Base-by-base conservation (phyloP, 768 basidiomycete genomes). In the Phaeotremella skinneri region DNA sequence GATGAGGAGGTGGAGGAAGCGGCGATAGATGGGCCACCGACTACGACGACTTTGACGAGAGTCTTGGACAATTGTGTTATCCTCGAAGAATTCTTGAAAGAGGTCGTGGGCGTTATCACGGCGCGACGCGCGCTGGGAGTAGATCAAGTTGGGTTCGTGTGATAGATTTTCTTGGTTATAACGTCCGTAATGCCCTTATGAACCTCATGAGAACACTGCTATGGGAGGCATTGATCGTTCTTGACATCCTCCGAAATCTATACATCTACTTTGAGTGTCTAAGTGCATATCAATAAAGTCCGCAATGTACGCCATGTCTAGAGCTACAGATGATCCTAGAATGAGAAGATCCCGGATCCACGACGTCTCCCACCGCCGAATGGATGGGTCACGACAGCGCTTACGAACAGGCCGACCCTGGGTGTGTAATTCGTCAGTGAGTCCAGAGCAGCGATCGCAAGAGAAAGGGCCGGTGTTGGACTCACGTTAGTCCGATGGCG, bases 1-100 rank as follows among this genome's bases (percentile, higher is more conserved):
- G n/a, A n/a, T 39, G 43, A 21, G 6, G 49, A 54, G 27, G 52
- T 43, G 14, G 52, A 48, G 31, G 49, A 55, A 27, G 77, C 81
- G 49, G 72, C 77, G 39, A 72, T 73, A 55, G 58, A 65, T 61
- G 61, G 66, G 51, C 56, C 43, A 17, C 32, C 16, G 45, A 51
- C 42, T 50, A 66, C 71, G 49, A 79, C 74, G 30, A 90, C 88
- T 6, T 80, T 98, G 52, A 91, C 90, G 45, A 85, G 83, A 62
- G 75, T 97, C 55, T 79, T 97, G 74, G 94, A 97, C 74, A 97
- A 97, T 71, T 87, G 93, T 29, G 91, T 98, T 29, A 86, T 97
- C 39, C 74, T 98, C 62, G 94, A 97, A 77, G 94, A 97, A 77
- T 88, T 87, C 61, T 87, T 97, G 71, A 97, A 97, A 79, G 94